A percentile compares a stretch with the other conserved stretches of the same genome.
phyloP scores from a whole-genome alignment of 495 filamentous ascomycete species.

The Hamigera avellanea region DNA sequence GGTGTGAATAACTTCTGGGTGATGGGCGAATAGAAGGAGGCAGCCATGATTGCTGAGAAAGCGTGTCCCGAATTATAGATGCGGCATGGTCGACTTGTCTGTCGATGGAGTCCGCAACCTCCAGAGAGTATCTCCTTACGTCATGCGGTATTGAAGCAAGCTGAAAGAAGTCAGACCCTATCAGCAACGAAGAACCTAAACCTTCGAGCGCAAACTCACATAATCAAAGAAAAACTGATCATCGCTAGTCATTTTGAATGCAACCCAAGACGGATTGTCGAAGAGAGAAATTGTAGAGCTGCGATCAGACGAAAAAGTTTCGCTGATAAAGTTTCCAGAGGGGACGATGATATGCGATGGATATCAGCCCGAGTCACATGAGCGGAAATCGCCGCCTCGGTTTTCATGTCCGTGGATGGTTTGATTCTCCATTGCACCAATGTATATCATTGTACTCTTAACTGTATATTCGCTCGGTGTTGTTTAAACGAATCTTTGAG shows the following conservation, averaged over 20 bases:
- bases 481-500: no score
- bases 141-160: slow-evolving; percentile 63
- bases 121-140: slow-evolving; percentile 49
- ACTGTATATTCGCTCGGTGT: no score
- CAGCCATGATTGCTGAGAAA: slow-evolving; percentile 56
- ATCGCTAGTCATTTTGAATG: slow-evolving; percentile 35
- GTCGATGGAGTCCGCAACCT: slow-evolving; percentile 68
- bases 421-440: no score
- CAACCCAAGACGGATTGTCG: slow-evolving; percentile 3
- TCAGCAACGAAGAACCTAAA: slow-evolving; percentile 3
- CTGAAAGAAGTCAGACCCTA: slow-evolving; percentile 21
- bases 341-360: no score
- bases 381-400: slow-evolving; percentile 1
- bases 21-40: slow-evolving; percentile 52
- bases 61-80: slow-evolving; percentile 44
- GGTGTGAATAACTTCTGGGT: slow-evolving; percentile 34
- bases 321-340: slow-evolving; percentile 4
- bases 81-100: slow-evolving; percentile 62
- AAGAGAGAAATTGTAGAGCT: slow-evolving; percentile 1
- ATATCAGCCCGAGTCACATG: slow-evolving; percentile 10
- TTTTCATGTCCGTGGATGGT: no score
- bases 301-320: not conserved
- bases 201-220: slow-evolving; percentile 15
- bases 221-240: slow-evolving; percentile 41
- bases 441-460: no score